Conservation (phyloP, 2,329 filamentous ascomycete genomes). For the Cryphonectria naterciae region DNA sequence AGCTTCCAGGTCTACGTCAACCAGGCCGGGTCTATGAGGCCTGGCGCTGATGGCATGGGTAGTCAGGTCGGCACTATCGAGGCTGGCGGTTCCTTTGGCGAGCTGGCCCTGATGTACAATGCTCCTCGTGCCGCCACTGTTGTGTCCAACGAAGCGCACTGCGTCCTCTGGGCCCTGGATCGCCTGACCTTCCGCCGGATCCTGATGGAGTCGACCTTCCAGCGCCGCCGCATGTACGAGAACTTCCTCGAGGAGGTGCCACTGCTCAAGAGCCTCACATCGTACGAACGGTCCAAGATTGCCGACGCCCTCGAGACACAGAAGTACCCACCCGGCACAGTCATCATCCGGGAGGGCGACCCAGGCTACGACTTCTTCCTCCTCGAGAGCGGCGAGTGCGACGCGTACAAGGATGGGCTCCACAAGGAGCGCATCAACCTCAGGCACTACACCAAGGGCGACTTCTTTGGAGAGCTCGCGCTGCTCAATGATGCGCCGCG, state of each 20-base stretch:
- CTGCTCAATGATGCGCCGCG: conserved; percentile 91
- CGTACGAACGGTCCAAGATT: conserved; percentile 96
- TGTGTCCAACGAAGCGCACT: conserved; percentile 75
- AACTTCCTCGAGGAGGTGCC: conserved; percentile 94
- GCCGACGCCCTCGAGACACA: conserved; percentile 92
- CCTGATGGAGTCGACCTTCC: conserved; percentile 97
- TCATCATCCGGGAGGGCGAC: conserved; percentile 90
- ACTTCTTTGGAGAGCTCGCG: conserved; percentile 96
- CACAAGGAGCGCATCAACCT: conserved; percentile 60
- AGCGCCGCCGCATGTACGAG: conserved; percentile 95
- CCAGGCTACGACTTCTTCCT: conserved; percentile 91
- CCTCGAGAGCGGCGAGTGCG: conserved; percentile 83
- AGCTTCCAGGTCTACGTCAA: conserved; percentile 92
- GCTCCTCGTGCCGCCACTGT: conserved; percentile 94
- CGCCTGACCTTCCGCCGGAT: conserved; percentile 97
- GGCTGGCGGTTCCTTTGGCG: conserved; percentile 91
- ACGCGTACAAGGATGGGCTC: conserved; percentile 79
- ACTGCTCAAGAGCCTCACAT: conserved; percentile 78
- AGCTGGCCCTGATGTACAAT: conserved; percentile 98
- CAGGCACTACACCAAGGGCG: conserved; percentile 84
- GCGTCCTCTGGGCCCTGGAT: conserved; percentile 91
- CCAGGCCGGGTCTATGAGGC: conserved; percentile 72
- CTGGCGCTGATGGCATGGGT: conserved; percentile 82
- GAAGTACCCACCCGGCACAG: conserved; percentile 78
- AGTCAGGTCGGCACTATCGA: conserved; percentile 80